Base-by-base conservation (phyloP, 2,329 filamentous ascomycete genomes). In the Pestalotiopsis sp. region DNA sequence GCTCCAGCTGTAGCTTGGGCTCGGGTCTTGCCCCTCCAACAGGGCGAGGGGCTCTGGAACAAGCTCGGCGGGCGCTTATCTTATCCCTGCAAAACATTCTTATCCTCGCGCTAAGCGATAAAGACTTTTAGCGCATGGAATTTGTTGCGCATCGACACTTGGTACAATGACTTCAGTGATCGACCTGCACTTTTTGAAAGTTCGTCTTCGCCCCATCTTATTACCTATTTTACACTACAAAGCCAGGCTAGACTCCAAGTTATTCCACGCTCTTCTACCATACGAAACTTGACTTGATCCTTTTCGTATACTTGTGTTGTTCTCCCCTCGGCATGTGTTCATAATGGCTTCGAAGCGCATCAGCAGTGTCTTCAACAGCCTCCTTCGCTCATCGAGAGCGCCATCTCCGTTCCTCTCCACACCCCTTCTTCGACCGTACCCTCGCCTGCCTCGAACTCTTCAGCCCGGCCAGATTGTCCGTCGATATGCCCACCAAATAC, bases 401-500 rank as follows among this genome's bases (percentile, higher is more conserved):
- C 57, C 69, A 7, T 49, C 66, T 39, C 36, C 66, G 4, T 63
- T 68, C 45, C 31, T 72, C 57, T 64, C 67, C 11, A 64, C 71
- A 59, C 69, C 69, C 38, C 27, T 70, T 17, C 70, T 74, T 4
- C 75, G 72, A 7, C 76, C 73, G 2, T 71, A 72, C 67, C 72
- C 74, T 56, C 70, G 67, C 17, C 71, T 76, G 12, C 73, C 74
- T 2, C 72, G 71, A n/a, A 75, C 71, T 61, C 67, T 71, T 14
- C 76, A 74, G 58, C 74, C 75, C 23, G 62, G 62, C 1, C 67
- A 72, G 49, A 36, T 67, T 38, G 58, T 67, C 41, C 74, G 69
- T 52, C 74, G 76, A n/a, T 73, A 71, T 65, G 76, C 74, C 1
- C 77, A 79, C 68, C 17, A 71, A 17, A 78, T 79, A 64, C 77